A percentile compares a stretch with the other conserved stretches of the same genome.
These are phyloP conservation scores for Candida pseudoglaebosa DNA, from an alignment of 805 yeast species.

Conservation along the genomic window DNA sequence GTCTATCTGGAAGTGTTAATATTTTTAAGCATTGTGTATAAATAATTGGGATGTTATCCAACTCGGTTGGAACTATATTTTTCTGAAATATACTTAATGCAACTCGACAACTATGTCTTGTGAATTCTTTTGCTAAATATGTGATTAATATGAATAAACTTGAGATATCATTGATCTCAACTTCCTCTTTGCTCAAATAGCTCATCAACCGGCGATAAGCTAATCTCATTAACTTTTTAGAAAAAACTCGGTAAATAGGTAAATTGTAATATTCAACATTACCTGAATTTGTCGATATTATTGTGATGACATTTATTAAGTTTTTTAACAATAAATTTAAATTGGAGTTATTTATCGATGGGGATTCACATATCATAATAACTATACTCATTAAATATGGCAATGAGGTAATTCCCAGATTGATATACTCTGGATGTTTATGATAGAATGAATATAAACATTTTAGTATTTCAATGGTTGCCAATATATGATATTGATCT, in stretches of 20 bases:
- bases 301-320: conserved; percentile 11
- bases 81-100: neutral
- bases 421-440: conserved; percentile 10
- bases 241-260: conserved; percentile 1
- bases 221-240: conserved; percentile 1
- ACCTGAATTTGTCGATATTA: conserved; percentile 6
- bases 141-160: conserved; percentile 10
- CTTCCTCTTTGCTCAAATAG: neutral
- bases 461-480: conserved; percentile 20
- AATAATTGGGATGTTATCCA: conserved; percentile 4
- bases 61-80: conserved; percentile 8
- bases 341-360: neutral
- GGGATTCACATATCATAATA: neutral
- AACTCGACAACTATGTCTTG: conserved; percentile 3
- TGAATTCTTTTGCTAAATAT: conserved; percentile 6
- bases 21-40: conserved; percentile 12
- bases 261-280: conserved; percentile 3
- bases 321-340: conserved; percentile 3
- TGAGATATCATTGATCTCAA: conserved; percentile 10
- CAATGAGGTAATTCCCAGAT: neutral
- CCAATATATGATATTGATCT: conserved; percentile 9
- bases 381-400: conserved; percentile 4
- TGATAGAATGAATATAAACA: conserved; percentile 23
- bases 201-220: conserved; percentile 5
- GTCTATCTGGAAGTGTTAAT: conserved; percentile 7